Percentiles rank a stretch among this genome's conserved stretches.
These are phyloP conservation scores for Candida ficus DNA, from an alignment of 805 yeast genomes.

Conservation along the genomic window DNA sequence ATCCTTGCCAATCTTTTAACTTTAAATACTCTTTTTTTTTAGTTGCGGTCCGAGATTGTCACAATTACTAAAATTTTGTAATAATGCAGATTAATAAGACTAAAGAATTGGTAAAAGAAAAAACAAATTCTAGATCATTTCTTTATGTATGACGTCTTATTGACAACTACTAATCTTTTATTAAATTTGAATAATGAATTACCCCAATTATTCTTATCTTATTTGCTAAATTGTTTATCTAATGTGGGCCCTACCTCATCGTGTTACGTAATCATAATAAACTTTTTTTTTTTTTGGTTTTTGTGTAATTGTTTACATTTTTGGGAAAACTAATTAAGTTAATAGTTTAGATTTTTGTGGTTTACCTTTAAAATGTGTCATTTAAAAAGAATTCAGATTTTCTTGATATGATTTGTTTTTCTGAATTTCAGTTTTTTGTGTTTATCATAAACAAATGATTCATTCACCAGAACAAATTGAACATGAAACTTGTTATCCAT, in stretches of 20 bases:
- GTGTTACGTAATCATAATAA: not conserved
- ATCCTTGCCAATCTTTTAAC: not conserved
- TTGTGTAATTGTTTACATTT: too few relatives aligned
- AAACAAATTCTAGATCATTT: too few relatives aligned
- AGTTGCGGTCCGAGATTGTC: not conserved
- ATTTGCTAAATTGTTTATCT: not conserved
- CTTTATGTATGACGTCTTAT: too few relatives aligned
- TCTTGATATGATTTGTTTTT: too few relatives aligned
- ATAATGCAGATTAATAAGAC: not conserved
- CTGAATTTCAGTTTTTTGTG: not conserved
- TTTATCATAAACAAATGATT: not conserved
- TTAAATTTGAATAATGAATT: not conserved
- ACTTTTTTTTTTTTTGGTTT: not conserved
- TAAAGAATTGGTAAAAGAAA: not conserved
- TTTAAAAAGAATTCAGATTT: too few relatives aligned
- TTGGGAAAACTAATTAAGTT: too few relatives aligned
- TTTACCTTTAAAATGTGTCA: too few relatives aligned
- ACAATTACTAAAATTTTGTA: constrained; percentile 1
- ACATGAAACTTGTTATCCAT: not conserved
- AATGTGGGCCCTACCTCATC: not conserved
- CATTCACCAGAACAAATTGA: not conserved
- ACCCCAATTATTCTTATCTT: too few relatives aligned
- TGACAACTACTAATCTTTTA: too few relatives aligned
- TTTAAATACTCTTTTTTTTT: not conserved
- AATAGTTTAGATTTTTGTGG: too few relatives aligned